Evolutionary conservation across 1,284 basidiomycete species (phyloP), one percentile per base, ranked within the genome.

Genomic region (Cryptococcus jaspeensis): DNA sequence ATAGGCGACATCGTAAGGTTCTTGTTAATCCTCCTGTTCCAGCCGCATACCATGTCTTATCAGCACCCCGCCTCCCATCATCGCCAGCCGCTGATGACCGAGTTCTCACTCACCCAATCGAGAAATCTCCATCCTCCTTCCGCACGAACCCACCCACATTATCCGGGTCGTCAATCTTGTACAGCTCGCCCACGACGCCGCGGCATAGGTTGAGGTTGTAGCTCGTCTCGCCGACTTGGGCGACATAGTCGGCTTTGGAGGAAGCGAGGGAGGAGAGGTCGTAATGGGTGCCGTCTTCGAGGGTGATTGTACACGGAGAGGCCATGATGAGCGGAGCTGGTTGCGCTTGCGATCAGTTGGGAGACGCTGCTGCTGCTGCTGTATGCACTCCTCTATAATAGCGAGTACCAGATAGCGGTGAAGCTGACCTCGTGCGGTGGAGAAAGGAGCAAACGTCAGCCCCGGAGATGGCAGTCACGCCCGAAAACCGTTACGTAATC

Each of bases 191-290:
- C 1, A 75, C 69, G 25, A 78, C 74, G 8, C 63, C 56, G 36
- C 75, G 63, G 55, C 76, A 78, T 22, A 77, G 73, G 56, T 78
- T 78, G 46, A 78, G 62, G 50, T 73, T 70, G 60, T 69, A 78
- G 28, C 52, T 64, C 35, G 59, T 61, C 15, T 65, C 63, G n/a
- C 68, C 67, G 11, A 65, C 63, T 42, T 59, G 52, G 22, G 69
- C 65, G n/a, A 58, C 55, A 49, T 74, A 74, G 57, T 76, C 74
- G n/a, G 58, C 50, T 36, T 59, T 56, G 8, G 68, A 58, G 2
- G 70, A 70, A 12, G 65, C 55, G 3, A 78, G 65, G 3, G 64
- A 60, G 16, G 66, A 69, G 25, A 78, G 67, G 57, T 76, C 76
- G 58, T 72, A 78, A 59, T 74, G 71, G 18, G 73, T 76, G 16